These are phyloP conservation scores for Saturnispora dispora DNA, from an alignment of 805 yeast species.

Conservation along the genomic window DNA sequence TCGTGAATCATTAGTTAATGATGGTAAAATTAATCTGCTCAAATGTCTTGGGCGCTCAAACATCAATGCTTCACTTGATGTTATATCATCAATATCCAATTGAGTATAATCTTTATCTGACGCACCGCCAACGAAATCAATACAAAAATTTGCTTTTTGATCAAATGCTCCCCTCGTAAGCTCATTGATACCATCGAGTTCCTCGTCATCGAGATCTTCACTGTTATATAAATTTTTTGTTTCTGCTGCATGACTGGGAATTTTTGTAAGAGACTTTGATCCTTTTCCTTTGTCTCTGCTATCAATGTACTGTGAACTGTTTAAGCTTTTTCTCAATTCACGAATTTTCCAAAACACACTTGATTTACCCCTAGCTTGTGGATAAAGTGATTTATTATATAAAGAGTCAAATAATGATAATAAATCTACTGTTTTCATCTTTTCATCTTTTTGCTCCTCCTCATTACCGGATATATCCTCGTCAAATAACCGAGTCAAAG, in stretches of 20 bases:
- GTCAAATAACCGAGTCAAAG: constrained; percentile 27
- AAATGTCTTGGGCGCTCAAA: constrained; percentile 20
- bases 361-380: not conserved
- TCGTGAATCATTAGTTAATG: constrained; percentile 18
- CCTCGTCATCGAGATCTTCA: constrained; percentile 5
- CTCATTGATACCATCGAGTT: not conserved
- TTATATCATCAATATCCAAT: constrained; percentile 1
- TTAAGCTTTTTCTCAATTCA: not conserved
- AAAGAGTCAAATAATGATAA: not conserved
- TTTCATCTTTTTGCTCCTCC: not conserved
- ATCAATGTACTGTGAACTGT: not conserved
- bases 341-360: constrained; percentile 2
- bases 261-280: not conserved
- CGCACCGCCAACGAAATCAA: constrained; percentile 22
- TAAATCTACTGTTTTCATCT: not conserved
- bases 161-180: not conserved
- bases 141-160: constrained; percentile 11
- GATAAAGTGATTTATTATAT: not conserved
- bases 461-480: constrained; percentile 21
- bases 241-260: not conserved
- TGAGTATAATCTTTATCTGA: constrained; percentile 17
- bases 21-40: constrained; percentile 16
- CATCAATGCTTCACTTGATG: constrained; percentile 16
- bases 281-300: not conserved
- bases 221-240: not conserved